Conservation (phyloP, 2,329 filamentous ascomycete species). For the Trichoderma koningiopsis region DNA sequence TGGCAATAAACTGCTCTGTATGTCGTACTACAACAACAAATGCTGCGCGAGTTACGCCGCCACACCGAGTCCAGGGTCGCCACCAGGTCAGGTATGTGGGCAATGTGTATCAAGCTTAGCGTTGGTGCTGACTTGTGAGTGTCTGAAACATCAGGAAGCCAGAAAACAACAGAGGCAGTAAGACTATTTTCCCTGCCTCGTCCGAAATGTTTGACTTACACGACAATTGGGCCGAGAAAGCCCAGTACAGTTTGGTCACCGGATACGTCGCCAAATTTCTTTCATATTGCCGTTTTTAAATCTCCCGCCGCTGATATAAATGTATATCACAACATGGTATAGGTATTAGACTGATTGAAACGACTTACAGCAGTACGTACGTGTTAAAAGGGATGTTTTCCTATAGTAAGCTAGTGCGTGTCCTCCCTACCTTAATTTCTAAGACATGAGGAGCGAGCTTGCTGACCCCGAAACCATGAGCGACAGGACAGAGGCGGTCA, state of each 20-base stretch:
- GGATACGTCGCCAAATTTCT: not conserved
- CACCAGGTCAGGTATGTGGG: conserved; percentile 15
- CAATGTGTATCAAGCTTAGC: conserved; percentile 11
- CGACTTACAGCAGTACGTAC: not conserved
- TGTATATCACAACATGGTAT: not conserved
- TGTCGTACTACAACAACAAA: conserved; percentile 6
- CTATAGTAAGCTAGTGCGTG: not conserved
- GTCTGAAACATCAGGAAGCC: not conserved
- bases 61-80: conserved; percentile 3
- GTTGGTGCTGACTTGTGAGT: not conserved
- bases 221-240: conserved; percentile 7
- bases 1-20: not conserved
- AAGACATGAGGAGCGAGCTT: not conserved
- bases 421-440: not conserved
- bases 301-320: not conserved
- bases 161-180: conserved; percentile 1
- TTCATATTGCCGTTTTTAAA: not conserved
- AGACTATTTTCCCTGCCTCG: conserved; percentile 9
- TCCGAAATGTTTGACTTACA: conserved; percentile 10
- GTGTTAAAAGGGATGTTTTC: not conserved
- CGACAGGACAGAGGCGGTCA: conserved; percentile 14
- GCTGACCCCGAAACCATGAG: conserved; percentile 2
- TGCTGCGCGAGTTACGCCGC: not conserved
- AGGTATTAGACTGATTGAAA: not conserved
- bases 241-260: not conserved